Conservation (phyloP, 352 stramenopile species). For the Phytopythium oedochilum region DNA sequence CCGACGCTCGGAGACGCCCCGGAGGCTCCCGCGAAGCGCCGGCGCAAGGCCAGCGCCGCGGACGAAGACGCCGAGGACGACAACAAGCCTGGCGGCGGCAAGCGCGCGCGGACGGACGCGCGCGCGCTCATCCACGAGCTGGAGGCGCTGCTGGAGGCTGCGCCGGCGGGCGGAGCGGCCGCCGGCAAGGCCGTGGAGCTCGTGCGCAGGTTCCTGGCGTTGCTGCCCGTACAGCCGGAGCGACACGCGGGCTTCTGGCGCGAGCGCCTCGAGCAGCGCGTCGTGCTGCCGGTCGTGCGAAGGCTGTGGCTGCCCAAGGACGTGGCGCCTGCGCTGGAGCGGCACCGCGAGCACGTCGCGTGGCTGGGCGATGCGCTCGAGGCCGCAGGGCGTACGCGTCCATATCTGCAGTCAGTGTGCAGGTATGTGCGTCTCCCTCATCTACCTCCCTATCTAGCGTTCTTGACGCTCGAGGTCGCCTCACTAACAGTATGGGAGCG, state of each 20-base stretch:
- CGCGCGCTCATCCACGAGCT: conserved; percentile 7
- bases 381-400: neutral
- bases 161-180: neutral
- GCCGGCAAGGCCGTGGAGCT: neutral
- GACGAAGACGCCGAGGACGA: neutral
- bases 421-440: neutral
- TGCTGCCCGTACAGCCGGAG: neutral
- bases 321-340: neutral
- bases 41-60: neutral
- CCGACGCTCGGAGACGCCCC: conserved; percentile 8
- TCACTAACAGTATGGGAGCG: too few relatives aligned
- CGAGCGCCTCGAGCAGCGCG: neutral
- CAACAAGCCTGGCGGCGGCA: neutral
- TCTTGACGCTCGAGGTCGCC: too few relatives aligned
- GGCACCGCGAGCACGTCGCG: neutral
- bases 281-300: conserved; percentile 1
- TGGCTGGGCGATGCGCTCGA: neutral
- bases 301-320: neutral
- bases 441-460: too few relatives aligned
- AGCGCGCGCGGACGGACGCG: conserved; percentile 5
- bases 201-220: conserved; percentile 2
- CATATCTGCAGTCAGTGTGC: neutral
- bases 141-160: neutral
- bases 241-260: neutral
- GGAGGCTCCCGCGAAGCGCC: neutral